Percentiles rank a stretch among this genome's conserved stretches.
Conservation (phyloP, 345 rosid genomes). For the Dipteronia sinensis region DNA sequence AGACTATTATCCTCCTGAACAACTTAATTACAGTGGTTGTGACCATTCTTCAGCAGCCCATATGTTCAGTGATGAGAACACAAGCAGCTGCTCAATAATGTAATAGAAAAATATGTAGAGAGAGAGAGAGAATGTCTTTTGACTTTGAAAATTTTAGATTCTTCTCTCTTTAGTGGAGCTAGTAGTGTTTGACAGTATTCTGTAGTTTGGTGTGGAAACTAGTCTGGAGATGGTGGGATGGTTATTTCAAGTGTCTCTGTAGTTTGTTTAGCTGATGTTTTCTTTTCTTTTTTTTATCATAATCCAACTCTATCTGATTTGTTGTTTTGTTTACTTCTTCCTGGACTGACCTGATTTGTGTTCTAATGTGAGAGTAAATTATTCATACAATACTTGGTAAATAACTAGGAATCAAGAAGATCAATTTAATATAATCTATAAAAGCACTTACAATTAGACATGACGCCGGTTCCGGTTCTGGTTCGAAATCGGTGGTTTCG, state of each 20-base stretch:
- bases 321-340: background rate
- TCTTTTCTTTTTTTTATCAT: background rate
- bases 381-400: too few relatives aligned
- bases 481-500: too few relatives aligned
- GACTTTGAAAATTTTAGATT: constrained; percentile 22
- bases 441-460: too few relatives aligned
- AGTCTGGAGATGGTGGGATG: constrained; percentile 5
- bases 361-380: background rate
- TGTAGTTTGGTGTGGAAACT: constrained; percentile 11
- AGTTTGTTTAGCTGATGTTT: constrained; percentile 32
- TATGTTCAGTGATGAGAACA: constrained; percentile 54
- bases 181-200: constrained; percentile 21
- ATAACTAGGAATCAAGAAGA: background rate
- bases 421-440: background rate
- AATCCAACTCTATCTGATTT: background rate
- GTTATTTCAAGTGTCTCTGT: constrained; percentile 18
- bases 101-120: constrained; percentile 8
- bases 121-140: constrained; percentile 16
- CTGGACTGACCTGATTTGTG: constrained; percentile 3
- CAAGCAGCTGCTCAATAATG: constrained; percentile 55
- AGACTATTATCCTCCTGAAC: constrained; percentile 39
- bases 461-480: too few relatives aligned
- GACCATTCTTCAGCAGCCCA: constrained; percentile 38
- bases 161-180: constrained; percentile 16
- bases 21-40: constrained; percentile 30